Conservation (phyloP, 129 eudicot species). For the Artemisia argyi region DNA sequence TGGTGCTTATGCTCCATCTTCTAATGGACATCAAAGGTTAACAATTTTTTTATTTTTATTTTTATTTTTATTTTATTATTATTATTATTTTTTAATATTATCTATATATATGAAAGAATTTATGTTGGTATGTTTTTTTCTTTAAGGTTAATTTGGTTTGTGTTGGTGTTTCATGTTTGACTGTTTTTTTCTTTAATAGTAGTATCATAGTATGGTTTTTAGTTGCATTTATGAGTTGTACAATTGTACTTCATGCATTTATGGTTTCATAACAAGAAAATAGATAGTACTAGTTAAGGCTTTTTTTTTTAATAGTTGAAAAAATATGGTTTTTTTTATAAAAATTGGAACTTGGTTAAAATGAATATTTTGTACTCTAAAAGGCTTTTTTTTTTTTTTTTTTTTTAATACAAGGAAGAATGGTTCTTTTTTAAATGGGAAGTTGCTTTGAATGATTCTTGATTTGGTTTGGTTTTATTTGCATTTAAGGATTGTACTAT, state of each 20-base stretch:
- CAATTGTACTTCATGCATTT: constrained; percentile 13
- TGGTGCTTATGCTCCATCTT: constrained; percentile 33
- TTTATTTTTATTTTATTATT: no score
- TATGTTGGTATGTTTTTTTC: background rate
- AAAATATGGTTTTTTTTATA: background rate
- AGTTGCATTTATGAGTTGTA: constrained; percentile 7
- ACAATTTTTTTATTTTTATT: background rate
- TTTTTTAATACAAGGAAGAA: no score
- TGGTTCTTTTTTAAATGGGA: no score
- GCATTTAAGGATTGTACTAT: no score
- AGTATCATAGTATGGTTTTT: constrained; percentile 1
- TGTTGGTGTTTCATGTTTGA: no score
- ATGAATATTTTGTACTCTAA: background rate
- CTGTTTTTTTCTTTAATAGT: background rate
- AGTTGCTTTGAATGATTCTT: no score
- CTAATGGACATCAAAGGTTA: constrained; percentile 32
- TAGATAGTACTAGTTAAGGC: no score
- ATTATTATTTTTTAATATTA: no score
- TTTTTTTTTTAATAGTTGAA: background rate
- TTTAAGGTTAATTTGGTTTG: background rate
- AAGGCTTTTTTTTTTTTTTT: background rate
- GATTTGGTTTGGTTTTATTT: no score
- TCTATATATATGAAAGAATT: background rate
- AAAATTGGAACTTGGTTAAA: no score
- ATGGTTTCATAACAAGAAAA: constrained; percentile 12